A percentile compares a stretch with the other conserved stretches of the same genome.
Evolutionary conservation across 208 protist species (phyloP).

Genomic region (Leishmania turanica): DNA sequence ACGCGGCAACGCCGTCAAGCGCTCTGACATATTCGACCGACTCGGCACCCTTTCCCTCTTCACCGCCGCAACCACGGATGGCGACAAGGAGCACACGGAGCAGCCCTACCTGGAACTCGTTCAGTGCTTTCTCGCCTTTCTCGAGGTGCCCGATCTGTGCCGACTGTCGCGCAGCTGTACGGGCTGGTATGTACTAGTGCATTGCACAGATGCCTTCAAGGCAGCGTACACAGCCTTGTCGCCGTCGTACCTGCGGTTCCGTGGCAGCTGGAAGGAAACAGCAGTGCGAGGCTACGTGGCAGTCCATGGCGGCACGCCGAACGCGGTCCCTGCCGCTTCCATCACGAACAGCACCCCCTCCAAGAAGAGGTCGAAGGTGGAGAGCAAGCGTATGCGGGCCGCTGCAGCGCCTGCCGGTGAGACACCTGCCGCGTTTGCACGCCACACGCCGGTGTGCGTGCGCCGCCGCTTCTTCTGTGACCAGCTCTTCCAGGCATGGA

Average conservation of each 20-base stretch:
- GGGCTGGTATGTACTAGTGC: conserved; percentile 81
- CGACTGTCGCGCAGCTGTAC: conserved; percentile 76
- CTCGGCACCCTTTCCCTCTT: conserved; percentile 76
- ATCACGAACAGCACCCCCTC: background rate
- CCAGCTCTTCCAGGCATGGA: conserved; percentile 87
- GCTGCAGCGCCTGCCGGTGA: background rate
- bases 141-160: conserved; percentile 64
- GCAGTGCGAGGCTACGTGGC: conserved; percentile 60
- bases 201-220: conserved; percentile 85
- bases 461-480: conserved; percentile 76
- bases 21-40: conserved; percentile 48
- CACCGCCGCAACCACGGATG: conserved; percentile 44
- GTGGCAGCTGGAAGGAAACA: conserved; percentile 78
- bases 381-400: background rate
- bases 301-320: background rate
- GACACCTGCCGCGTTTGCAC: background rate
- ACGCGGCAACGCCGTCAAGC: conserved; percentile 63
- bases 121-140: conserved; percentile 70
- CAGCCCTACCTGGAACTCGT: conserved; percentile 73
- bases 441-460: conserved; percentile 63
- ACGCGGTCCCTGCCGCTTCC: background rate
- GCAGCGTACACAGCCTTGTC: conserved; percentile 65
- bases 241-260: conserved; percentile 59
- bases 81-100: conserved; percentile 63
- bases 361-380: conserved; percentile 10